Evolutionary conservation across 108 stramenopile genomes (phyloP).

Genomic region (Mediolabrus comicus): DNA sequence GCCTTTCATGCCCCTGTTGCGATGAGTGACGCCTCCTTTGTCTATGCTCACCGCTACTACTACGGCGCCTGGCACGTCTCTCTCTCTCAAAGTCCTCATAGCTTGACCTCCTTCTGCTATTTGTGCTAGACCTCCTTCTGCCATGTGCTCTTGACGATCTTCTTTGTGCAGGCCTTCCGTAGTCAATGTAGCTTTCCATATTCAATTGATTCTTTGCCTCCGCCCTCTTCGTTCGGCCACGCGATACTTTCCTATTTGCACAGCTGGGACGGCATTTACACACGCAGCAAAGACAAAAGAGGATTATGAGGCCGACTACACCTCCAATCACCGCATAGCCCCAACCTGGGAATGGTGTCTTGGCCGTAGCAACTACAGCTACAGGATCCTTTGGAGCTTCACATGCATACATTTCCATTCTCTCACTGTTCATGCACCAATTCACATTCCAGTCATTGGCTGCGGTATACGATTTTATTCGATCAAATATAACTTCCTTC

Average conservation of each 20-base stretch:
- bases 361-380: background rate
- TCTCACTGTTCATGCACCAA: background rate
- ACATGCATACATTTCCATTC: background rate
- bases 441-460: background rate
- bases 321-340: background rate
- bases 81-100: background rate
- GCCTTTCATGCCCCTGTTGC: background rate
- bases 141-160: background rate
- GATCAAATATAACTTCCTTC: background rate
- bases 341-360: background rate
- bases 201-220: background rate
- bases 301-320: background rate
- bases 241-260: background rate
- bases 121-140: background rate
- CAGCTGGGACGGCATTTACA: background rate
- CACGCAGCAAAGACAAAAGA: background rate
- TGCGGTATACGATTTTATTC: background rate
- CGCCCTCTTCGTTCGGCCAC: background rate
- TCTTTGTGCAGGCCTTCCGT: background rate
- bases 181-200: background rate
- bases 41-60: background rate
- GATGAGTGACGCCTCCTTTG: background rate
- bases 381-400: background rate
- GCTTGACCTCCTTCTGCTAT: background rate
- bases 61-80: background rate